phyloP scores from a whole-genome alignment of 164 flowering plant genomes.

The Magnolia changhungtana region DNA sequence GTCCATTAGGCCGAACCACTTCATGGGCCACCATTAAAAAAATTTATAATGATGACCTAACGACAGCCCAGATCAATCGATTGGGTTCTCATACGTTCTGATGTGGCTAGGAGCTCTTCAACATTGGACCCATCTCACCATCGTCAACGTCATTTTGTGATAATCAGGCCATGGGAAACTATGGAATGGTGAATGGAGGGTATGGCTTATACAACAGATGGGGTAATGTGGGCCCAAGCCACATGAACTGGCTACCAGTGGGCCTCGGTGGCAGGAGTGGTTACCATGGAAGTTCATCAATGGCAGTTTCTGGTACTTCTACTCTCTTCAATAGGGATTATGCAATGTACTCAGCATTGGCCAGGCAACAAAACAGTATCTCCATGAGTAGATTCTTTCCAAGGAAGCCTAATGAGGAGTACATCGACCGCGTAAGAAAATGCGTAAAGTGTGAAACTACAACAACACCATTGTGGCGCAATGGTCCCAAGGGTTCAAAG shows the following conservation, averaged over 20 bases:
- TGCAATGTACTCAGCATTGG: background rate
- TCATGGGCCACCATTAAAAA: too few species aligned
- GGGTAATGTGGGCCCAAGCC: background rate
- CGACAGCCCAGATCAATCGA: too few species aligned
- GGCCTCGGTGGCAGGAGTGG: background rate
- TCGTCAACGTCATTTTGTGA: background rate
- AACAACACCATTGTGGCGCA: slow-evolving; percentile 15
- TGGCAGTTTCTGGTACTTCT: background rate
- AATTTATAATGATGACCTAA: too few species aligned
- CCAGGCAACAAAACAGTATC: background rate
- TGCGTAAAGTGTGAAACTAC: slow-evolving; percentile 7
- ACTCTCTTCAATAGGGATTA: background rate
- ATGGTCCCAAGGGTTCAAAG: slow-evolving; percentile 11
- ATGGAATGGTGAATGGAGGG: slow-evolving; percentile 1
- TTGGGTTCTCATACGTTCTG: too few species aligned
- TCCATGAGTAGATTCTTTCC: background rate
- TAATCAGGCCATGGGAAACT: background rate
- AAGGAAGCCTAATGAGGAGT: background rate
- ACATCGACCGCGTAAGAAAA: background rate
- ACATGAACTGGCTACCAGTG: slow-evolving; percentile 1
- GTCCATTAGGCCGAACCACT: too few species aligned
- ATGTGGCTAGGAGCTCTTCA: background rate
- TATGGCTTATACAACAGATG: background rate
- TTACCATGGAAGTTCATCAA: background rate
- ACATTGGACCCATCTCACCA: background rate